Evolutionary conservation across 75 land plant genomes (phyloP).

Genomic region (Pinus tabuliformis): DNA sequence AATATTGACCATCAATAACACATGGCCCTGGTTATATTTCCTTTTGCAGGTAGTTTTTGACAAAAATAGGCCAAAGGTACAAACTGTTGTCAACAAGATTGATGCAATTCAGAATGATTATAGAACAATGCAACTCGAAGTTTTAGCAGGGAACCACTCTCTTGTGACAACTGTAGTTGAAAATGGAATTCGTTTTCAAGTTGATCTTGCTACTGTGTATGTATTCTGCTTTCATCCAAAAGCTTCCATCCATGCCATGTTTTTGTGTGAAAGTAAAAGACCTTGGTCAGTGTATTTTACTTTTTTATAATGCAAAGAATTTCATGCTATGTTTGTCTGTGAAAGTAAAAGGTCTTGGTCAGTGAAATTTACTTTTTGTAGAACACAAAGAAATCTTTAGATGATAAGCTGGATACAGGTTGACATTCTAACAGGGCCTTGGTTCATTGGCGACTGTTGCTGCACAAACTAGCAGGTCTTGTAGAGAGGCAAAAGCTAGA

Average conservation of each 20-base stretch:
- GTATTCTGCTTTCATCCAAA: slow-evolving; percentile 16
- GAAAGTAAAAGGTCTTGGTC: background rate
- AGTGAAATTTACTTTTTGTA: background rate
- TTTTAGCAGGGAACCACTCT: slow-evolving; percentile 88
- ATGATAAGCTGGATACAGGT: background rate
- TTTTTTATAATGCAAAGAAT: background rate
- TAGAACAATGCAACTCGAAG: slow-evolving; percentile 86
- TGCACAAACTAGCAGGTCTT: no score
- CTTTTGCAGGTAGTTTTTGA: slow-evolving; percentile 77
- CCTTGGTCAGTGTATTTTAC: background rate
- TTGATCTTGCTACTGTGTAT: slow-evolving; percentile 88
- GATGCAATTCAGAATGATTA: slow-evolving; percentile 73
- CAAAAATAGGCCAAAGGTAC: slow-evolving; percentile 75
- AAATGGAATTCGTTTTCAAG: slow-evolving; percentile 78
- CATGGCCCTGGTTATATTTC: background rate
- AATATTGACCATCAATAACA: slow-evolving; percentile 5
- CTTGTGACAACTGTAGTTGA: slow-evolving; percentile 87
- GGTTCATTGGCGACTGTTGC: no score
- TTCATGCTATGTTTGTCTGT: background rate
- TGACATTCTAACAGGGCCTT: no score
- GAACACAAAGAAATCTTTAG: background rate
- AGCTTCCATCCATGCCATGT: background rate
- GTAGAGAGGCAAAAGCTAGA: no score
- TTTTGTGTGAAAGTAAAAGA: background rate
- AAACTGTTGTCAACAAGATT: slow-evolving; percentile 85